Evolutionary conservation across 1,139 yeast species (phyloP), one percentile per base, ranked within the genome.

Genomic region (Saccharomyces hybrid): DNA sequence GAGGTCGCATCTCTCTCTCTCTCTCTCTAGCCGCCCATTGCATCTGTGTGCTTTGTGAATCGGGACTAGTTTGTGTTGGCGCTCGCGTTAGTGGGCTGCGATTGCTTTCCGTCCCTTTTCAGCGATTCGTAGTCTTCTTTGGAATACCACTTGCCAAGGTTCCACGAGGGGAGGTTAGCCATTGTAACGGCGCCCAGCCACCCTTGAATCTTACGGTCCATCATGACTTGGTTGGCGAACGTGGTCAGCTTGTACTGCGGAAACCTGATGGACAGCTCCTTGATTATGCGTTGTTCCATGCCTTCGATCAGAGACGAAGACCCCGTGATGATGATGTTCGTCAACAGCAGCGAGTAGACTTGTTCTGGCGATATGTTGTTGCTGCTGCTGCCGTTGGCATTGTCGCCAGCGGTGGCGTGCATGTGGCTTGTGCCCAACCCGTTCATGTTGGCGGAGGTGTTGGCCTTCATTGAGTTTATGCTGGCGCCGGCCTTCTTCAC

Each of bases 261-360:
- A 60, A 65, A 68, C 42, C 63, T 60, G 31, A 60, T 59, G 26
- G 69, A 63, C 48, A 69, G 57, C 48, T 86, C 91, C 61, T 80
- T 80, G 46, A 82, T 72, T 8, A 86, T 71, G 64, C 88, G 78
- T 59, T 80, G 84, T 51, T 81, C 81, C 56, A 86, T 72, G 2
- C 88, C 88, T 24, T 79, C 78, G 28, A 83, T 73, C 55, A 80
- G 72, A 1, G 89, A 78, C 1, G 82, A 71, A 8, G 85, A 83
- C 34, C 95, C 93, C 4, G 87, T 84, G 53, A 86, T 75, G 46
- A 86, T 78, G 9, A 86, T 78, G 64, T 83, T 84, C n/a, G 81
- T 75, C 52, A 84, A 67, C 50, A 79, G 55, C 21, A 61, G 56
- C 16, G 67, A 60, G 53, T 57, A 59, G 2, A 60, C 54, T 21